These are phyloP conservation scores for Zygoascus biomembranicola DNA, from an alignment of 805 yeast genomes.

Conservation along the genomic window DNA sequence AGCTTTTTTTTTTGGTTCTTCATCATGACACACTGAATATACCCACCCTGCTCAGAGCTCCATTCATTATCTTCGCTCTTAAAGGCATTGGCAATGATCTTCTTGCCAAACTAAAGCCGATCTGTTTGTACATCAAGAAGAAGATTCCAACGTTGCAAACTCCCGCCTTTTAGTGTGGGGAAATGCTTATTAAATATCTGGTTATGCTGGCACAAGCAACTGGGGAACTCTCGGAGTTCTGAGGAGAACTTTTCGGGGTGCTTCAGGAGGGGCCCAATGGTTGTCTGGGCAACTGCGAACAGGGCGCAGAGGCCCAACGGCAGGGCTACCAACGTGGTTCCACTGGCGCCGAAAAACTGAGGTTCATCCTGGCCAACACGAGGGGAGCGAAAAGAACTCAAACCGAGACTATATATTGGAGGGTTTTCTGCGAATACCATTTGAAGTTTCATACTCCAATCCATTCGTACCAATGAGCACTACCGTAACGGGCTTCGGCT, in stretches of 20 bases:
- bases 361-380: background rate
- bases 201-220: background rate
- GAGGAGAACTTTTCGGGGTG: background rate
- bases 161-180: background rate
- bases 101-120: background rate
- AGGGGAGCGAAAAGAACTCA: background rate
- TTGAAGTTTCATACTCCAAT: background rate
- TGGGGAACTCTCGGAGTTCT: background rate
- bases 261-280: too few species aligned
- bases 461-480: background rate
- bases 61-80: constrained; percentile 25
- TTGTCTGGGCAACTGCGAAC: too few species aligned
- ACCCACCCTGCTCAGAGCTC: constrained; percentile 12
- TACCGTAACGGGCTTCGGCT: background rate
- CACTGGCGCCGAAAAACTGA: background rate
- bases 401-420: background rate
- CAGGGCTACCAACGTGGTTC: background rate
- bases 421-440: background rate
- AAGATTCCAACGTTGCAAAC: background rate
- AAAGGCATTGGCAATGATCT: constrained; percentile 23
- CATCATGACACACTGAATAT: background rate
- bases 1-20: background rate
- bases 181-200: background rate
- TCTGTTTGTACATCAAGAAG: background rate
- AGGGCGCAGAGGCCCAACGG: too few species aligned